These are phyloP conservation scores for Candida dubliniensis DNA, from an alignment of 1,139 yeast species.

Conservation along the genomic window DNA sequence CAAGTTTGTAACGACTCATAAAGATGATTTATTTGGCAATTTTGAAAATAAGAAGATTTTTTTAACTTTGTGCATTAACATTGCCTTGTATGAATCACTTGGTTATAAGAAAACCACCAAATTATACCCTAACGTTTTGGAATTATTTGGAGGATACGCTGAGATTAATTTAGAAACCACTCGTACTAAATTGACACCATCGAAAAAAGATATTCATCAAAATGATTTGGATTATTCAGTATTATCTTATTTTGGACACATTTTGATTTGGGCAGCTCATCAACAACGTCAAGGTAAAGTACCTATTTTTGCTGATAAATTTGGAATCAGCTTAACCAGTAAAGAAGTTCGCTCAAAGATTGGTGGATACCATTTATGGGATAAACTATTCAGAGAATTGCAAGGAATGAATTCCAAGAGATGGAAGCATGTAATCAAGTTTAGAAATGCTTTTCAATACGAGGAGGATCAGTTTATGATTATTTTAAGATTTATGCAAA, in stretches of 20 bases:
- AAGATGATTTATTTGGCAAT: slow-evolving; percentile 29
- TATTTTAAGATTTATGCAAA: slow-evolving; percentile 38
- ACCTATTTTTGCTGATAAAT: slow-evolving; percentile 21
- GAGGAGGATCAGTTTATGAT: slow-evolving; percentile 47
- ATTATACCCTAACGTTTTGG: slow-evolving; percentile 29
- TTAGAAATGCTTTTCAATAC: slow-evolving; percentile 38
- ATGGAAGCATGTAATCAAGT: slow-evolving; percentile 48
- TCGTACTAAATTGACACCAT: slow-evolving; percentile 37
- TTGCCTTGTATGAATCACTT: slow-evolving; percentile 41
- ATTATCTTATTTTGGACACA: slow-evolving; percentile 42
- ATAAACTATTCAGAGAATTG: slow-evolving; percentile 35
- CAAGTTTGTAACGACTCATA: slow-evolving; percentile 28
- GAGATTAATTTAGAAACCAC: slow-evolving; percentile 39
- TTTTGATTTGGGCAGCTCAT: slow-evolving; percentile 40
- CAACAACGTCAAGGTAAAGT: slow-evolving; percentile 24
- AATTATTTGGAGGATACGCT: slow-evolving; percentile 31
- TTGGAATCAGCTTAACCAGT: slow-evolving; percentile 21
- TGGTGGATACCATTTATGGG: slow-evolving; percentile 51
- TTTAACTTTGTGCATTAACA: slow-evolving; percentile 33
- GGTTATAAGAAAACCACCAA: slow-evolving; percentile 36
- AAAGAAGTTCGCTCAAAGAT: slow-evolving; percentile 25
- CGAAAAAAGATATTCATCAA: slow-evolving; percentile 34
- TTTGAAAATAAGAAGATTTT: slow-evolving; percentile 27
- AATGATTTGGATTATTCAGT: slow-evolving; percentile 43
- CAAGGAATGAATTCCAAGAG: slow-evolving; percentile 42